Evolutionary conservation across 257 asterid species (phyloP).

Genomic region (Solanum clarkiae): DNA sequence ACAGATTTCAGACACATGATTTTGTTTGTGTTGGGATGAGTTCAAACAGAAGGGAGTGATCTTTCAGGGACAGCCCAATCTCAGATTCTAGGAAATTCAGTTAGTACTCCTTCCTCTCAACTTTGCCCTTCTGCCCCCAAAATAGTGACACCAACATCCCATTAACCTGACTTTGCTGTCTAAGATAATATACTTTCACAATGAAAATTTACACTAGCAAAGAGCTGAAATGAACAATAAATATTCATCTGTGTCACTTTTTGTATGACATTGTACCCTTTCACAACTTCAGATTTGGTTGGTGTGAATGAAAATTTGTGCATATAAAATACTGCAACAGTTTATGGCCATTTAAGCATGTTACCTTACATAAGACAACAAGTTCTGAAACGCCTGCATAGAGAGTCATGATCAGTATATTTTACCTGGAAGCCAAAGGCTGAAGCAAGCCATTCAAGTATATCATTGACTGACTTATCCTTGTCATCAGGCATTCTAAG

Average conservation of each 20-base stretch:
- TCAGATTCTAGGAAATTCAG: background rate
- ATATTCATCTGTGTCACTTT: background rate
- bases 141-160: background rate
- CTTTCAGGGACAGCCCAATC: background rate
- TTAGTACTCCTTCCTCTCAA: background rate
- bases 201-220: background rate
- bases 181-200: background rate
- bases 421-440: conserved; percentile 95
- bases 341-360: background rate
- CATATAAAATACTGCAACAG: background rate
- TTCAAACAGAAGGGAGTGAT: background rate
- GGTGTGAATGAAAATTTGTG: background rate
- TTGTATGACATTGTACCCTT: background rate
- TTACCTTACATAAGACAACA: background rate
- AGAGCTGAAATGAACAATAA: background rate
- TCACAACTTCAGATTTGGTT: background rate
- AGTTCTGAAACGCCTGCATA: background rate
- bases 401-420: conserved; percentile 1
- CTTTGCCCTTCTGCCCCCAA: background rate
- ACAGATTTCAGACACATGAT: background rate
- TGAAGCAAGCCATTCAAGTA: conserved; percentile 90
- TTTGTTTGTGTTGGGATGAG: background rate
- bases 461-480: conserved; percentile 50
- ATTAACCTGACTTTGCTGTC: background rate
- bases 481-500: conserved; percentile 46